These are phyloP conservation scores for Erodium moschatum DNA, from an alignment of 441 rosid species.

Conservation along the genomic window DNA sequence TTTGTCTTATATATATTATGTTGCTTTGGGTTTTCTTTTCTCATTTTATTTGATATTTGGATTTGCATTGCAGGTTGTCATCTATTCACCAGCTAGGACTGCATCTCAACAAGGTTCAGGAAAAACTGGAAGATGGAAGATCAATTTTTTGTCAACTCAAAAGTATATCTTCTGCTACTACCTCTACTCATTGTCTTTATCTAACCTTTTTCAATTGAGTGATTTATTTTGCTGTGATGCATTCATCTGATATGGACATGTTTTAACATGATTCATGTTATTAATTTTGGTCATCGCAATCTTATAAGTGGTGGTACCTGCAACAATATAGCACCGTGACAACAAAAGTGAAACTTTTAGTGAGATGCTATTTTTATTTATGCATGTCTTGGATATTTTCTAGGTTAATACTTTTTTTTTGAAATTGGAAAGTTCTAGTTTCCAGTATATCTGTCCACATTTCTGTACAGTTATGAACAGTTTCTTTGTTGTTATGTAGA, in stretches of 20 bases:
- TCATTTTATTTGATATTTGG: not conserved
- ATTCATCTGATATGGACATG: not conserved
- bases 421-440: not conserved
- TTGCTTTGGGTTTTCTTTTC: not conserved
- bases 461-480: not conserved
- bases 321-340: not conserved
- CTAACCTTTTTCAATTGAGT: not conserved
- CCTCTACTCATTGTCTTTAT: not conserved
- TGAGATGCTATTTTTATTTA: not conserved
- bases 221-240: not conserved
- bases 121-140: constrained; percentile 76
- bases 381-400: not conserved
- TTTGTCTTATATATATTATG: not conserved
- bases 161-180: constrained; percentile 37
- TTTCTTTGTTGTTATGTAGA: not conserved
- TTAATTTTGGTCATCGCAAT: not conserved
- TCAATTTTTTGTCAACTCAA: constrained; percentile 68
- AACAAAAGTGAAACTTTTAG: not conserved
- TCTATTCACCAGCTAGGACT: constrained; percentile 78
- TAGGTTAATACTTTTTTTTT: not conserved
- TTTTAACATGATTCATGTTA: not conserved
- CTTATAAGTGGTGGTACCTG: not conserved
- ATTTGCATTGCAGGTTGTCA: constrained; percentile 44
- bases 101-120: constrained; percentile 90
- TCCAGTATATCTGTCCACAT: constrained; percentile 1